Evolutionary conservation across 139 green algal genomes (phyloP), one percentile per base, ranked within the genome.

Genomic region (Coelastrella sp.): DNA sequence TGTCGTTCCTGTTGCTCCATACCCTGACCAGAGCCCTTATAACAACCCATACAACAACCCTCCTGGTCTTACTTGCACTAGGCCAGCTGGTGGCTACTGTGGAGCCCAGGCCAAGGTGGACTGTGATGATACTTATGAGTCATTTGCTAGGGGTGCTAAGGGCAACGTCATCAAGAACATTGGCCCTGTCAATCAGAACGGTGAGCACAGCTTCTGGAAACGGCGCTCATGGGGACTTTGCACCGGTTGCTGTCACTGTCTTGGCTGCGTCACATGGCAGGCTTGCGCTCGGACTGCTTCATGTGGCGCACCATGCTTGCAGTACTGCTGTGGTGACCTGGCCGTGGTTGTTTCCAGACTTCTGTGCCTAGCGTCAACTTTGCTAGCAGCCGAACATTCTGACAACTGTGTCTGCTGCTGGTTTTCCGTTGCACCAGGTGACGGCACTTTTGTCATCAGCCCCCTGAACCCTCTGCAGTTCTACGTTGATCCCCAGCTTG

Each of bases 391-490:
- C 13, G 57, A 80, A 58, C 74, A 22, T 59, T 47, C 32, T 47
- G 32, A 47, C 32, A 47, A 47, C 32, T 47, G 32, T 47, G 32
- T 47, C 32, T 47, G 32, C 32, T 47, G 32, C 32, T 47, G 32
- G 32, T 47, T 47, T 47, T 47, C 77, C 8, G 54, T 60, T 17
- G 58, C 77, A 7, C 23, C 22, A 57, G 79, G 79, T 73, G 58
- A 85, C 5, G 79, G 57, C 4, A 61, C 79, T 5, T 32, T 71
- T 5, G 7, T 85, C 19, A n/a, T 85, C 16, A 17, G 61, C 8
- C 80, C 80, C 60, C 5, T 23, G n/a, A 86, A 86, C 80, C 80
- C 80, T 7, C n/a, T 86, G 8, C 4, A 58, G 4, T 86, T 74
- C 32, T 60, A 59, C 10, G 22, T 86, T 20, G n/a, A 75, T 19